phyloP scores from a whole-genome alignment of 345 rosid genomes.

The Citrus mangshanensis region DNA sequence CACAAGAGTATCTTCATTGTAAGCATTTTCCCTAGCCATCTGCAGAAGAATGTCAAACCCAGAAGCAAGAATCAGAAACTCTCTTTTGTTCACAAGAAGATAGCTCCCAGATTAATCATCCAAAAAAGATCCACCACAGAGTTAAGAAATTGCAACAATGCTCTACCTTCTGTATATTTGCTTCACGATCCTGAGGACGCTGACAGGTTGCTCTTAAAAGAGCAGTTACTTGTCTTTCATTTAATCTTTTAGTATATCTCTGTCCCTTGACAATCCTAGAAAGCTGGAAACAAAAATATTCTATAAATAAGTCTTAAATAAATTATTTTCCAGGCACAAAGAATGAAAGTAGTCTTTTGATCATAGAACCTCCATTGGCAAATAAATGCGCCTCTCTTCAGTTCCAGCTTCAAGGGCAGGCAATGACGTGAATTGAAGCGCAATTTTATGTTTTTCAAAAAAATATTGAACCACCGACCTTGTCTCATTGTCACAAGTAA shows the following conservation, averaged over 20 bases:
- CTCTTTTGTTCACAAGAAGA: background rate
- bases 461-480: constrained; percentile 55
- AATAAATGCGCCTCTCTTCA: constrained; percentile 46
- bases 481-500: constrained; percentile 34
- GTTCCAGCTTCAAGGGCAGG: constrained; percentile 69
- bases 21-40: constrained; percentile 30
- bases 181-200: constrained; percentile 52
- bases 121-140: background rate
- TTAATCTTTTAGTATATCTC: constrained; percentile 53
- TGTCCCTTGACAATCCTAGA: constrained; percentile 60
- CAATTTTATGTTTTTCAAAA: constrained; percentile 34
- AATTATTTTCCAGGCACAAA: background rate
- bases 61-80: too few species aligned
- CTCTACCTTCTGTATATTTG: constrained; percentile 15
- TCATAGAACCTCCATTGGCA: constrained; percentile 77
- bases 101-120: background rate
- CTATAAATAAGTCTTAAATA: background rate
- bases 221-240: constrained; percentile 55
- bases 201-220: constrained; percentile 66
- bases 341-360: background rate
- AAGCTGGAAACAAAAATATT: constrained; percentile 34
- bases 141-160: background rate
- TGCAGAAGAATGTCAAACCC: constrained; percentile 13
- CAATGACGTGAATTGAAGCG: constrained; percentile 27
- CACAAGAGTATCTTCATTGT: constrained; percentile 13